These are phyloP conservation scores for Obelidium mucronatum DNA, from an alignment of 192 early-diverging fungal species.

Conservation along the genomic window DNA sequence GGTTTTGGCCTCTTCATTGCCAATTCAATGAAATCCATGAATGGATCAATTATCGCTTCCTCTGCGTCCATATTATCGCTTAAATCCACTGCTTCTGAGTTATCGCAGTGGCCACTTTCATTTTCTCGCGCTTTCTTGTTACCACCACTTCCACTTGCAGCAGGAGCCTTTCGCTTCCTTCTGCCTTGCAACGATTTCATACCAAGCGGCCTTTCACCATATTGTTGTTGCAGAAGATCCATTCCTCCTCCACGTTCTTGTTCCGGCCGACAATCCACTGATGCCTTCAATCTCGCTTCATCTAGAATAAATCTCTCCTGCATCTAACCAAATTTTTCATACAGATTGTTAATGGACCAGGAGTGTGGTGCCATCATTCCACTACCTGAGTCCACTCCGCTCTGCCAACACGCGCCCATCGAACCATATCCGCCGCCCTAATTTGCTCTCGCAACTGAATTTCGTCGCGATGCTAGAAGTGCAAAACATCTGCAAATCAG, in stretches of 20 bases:
- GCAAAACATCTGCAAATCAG: not conserved
- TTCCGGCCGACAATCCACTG: too few species aligned
- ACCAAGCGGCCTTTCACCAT: not conserved
- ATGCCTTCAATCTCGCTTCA: not conserved
- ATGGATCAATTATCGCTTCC: not conserved
- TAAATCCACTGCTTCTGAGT: not conserved
- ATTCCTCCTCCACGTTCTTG: too few species aligned
- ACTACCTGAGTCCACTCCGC: conserved; percentile 2
- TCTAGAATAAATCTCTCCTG: conserved; percentile 2
- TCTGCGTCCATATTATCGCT: not conserved
- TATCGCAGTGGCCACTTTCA: too few species aligned
- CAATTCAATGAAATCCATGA: not conserved
- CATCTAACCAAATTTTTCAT: not conserved
- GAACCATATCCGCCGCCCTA: not conserved
- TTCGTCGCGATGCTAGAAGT: conserved; percentile 10
- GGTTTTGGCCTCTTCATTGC: not conserved
- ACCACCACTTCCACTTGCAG: not conserved
- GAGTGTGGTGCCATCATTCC: too few species aligned
- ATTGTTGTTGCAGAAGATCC: not conserved
- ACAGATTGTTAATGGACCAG: not conserved
- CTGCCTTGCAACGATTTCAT: not conserved
- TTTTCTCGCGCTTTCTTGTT: not conserved
- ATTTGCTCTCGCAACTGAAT: conserved; percentile 3
- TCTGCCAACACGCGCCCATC: conserved; percentile 1
- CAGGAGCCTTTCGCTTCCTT: not conserved